phyloP scores from a whole-genome alignment of 2,329 filamentous ascomycete genomes.

The Coleophoma cylindrospora region DNA sequence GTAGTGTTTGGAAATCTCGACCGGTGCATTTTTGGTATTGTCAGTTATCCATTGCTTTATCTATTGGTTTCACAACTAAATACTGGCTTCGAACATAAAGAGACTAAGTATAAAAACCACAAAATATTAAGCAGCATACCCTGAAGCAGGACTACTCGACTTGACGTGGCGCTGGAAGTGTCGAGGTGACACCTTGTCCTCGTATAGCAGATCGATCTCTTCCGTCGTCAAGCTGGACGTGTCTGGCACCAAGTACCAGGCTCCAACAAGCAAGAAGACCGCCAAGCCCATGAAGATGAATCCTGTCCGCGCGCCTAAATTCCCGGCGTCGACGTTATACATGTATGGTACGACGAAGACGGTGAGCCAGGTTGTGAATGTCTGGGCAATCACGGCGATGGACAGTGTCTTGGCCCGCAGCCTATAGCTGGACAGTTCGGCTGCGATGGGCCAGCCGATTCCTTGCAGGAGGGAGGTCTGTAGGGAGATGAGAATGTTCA shows the following conservation, averaged over 20 bases:
- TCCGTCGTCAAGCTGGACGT: slow-evolving; percentile 38
- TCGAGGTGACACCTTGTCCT: neutral
- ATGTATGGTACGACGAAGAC: slow-evolving; percentile 32
- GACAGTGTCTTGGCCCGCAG: slow-evolving; percentile 15
- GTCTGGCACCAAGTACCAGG: slow-evolving; percentile 45
- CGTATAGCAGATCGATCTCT: slow-evolving; percentile 37
- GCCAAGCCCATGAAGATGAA: slow-evolving; percentile 34
- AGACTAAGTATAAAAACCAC: too few species aligned
- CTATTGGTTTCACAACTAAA: too few species aligned
- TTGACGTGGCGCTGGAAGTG: too few species aligned
- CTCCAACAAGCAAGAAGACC: slow-evolving; percentile 28
- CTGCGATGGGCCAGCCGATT: slow-evolving; percentile 11
- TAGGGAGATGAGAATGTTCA: slow-evolving; percentile 17
- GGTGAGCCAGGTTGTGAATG: slow-evolving; percentile 18
- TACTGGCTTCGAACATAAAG: too few species aligned
- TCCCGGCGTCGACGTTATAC: slow-evolving; percentile 33
- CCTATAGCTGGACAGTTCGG: slow-evolving; percentile 14
- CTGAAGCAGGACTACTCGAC: too few species aligned
- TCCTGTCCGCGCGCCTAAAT: slow-evolving; percentile 35
- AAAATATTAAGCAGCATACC: too few species aligned
- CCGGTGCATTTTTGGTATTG: too few species aligned
- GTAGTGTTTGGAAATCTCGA: too few species aligned
- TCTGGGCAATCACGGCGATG: slow-evolving; percentile 11
- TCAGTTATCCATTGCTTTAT: too few species aligned
- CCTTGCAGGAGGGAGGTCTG: slow-evolving; percentile 10